Percentiles rank a stretch among this genome's conserved stretches.
These are phyloP conservation scores for Misopates orontium DNA, from an alignment of 257 asterid species.

Conservation along the genomic window DNA sequence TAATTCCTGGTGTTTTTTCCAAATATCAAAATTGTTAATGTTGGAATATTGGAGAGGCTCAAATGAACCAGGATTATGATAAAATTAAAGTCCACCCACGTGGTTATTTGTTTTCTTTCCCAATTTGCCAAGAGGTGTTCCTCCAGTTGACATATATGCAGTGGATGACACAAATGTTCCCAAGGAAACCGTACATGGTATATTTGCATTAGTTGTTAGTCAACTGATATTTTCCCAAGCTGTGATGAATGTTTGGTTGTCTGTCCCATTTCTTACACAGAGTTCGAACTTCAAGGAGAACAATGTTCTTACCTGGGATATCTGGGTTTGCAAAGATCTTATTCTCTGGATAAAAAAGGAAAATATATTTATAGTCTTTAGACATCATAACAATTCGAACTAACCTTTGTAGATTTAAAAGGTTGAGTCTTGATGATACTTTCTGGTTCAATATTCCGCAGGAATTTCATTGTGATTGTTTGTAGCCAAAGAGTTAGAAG, in stretches of 20 bases:
- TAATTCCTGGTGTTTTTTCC: conserved; percentile 13
- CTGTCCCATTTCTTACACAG: conserved; percentile 10
- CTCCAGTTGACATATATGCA: not conserved
- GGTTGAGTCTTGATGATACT: not conserved
- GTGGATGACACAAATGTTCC: not conserved
- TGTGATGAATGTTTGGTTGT: conserved; percentile 5
- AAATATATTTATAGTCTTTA: not conserved
- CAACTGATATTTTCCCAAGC: conserved; percentile 13
- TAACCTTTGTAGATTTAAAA: conserved; percentile 11
- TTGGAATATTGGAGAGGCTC: conserved; percentile 14
- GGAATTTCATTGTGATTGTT: not conserved
- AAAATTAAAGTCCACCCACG: conserved; percentile 8
- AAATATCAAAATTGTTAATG: conserved; percentile 5
- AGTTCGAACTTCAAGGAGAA: conserved; percentile 9
- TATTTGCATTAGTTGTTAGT: conserved; percentile 7
- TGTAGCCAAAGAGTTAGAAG: not conserved
- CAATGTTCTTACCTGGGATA: not conserved
- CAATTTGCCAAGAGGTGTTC: conserved; percentile 1
- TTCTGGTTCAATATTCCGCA: not conserved
- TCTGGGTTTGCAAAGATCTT: not conserved
- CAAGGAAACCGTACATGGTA: conserved; percentile 6
- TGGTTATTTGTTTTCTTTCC: conserved; percentile 4
- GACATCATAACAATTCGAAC: not conserved
- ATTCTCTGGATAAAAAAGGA: not conserved
- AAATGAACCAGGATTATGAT: conserved; percentile 19